Percentiles rank a stretch among this genome's conserved stretches.
phyloP scores from a whole-genome alignment of 2,329 filamentous ascomycete genomes.

The Arthroderma sp. region DNA sequence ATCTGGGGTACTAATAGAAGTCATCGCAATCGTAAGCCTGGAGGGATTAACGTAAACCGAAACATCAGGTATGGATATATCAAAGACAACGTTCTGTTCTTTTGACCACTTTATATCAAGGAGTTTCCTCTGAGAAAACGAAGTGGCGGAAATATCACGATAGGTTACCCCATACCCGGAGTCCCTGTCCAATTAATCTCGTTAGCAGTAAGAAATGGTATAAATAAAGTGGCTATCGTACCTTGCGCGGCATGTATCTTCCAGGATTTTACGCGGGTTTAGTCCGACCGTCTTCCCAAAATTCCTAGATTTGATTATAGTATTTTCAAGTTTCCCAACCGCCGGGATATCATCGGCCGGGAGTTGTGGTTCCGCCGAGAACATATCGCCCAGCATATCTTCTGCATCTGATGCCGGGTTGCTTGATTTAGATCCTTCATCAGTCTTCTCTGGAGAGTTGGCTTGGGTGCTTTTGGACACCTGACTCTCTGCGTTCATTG shows the following conservation, averaged over 20 bases:
- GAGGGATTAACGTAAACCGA: conserved; percentile 32
- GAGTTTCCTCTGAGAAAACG: conserved; percentile 63
- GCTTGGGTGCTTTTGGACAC: not conserved
- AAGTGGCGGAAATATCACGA: conserved; percentile 55
- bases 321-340: conserved; percentile 21
- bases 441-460: no score
- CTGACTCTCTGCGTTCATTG: conserved; percentile 16
- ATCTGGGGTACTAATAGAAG: conserved; percentile 58
- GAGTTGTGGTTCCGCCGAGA: no score
- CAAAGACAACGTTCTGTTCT: conserved; percentile 43
- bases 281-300: conserved; percentile 76
- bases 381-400: not conserved
- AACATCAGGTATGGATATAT: conserved; percentile 30
- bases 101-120: conserved; percentile 70
- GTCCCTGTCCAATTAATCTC: conserved; percentile 42
- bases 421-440: not conserved
- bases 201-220: conserved; percentile 6
- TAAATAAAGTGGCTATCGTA: conserved; percentile 20
- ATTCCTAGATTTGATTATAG: conserved; percentile 51
- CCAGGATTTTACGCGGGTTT: conserved; percentile 60
- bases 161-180: conserved; percentile 54
- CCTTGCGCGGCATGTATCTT: conserved; percentile 79
- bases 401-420: not conserved
- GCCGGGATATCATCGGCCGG: conserved; percentile 28
- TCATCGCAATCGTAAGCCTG: conserved; percentile 57